phyloP scores from a whole-genome alignment of 441 rosid species.

The Corymbia citriodora region DNA sequence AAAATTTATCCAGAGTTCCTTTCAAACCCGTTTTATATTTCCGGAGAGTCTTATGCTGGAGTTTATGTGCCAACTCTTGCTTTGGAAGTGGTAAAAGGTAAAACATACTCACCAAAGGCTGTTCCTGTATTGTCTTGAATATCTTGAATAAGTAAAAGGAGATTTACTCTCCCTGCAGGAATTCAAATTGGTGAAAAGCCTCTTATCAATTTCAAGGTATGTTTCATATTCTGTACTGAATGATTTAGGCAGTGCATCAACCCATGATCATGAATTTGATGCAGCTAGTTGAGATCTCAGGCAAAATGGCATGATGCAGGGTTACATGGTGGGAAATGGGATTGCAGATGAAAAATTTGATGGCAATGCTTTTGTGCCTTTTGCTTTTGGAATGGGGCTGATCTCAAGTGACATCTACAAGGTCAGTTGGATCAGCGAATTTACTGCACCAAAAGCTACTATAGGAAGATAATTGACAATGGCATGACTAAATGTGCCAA shows the following conservation, averaged over 20 bases:
- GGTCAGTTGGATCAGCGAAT: neutral
- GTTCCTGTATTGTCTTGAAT: neutral
- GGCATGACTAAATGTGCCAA: neutral
- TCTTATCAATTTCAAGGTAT: constrained; percentile 8
- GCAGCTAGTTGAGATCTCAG: neutral
- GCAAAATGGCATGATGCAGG: neutral
- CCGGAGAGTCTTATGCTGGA: constrained; percentile 11
- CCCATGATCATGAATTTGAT: too few relatives aligned
- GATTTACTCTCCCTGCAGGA: neutral
- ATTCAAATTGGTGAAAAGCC: neutral
- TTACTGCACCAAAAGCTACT: neutral
- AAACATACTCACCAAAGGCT: neutral
- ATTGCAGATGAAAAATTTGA: neutral
- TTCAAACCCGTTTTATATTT: constrained; percentile 8
- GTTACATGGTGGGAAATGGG: constrained; percentile 12
- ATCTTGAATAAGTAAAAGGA: neutral
- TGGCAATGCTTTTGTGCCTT: neutral
- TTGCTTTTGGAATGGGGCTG: constrained; percentile 9
- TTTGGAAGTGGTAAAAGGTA: neutral
- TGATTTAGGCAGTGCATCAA: neutral
- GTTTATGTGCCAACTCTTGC: constrained; percentile 11
- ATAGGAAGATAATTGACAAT: neutral
- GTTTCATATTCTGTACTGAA: neutral
- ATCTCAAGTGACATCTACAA: constrained; percentile 1
- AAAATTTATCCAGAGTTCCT: constrained; percentile 7